Base-by-base conservation (phyloP, 257 asterid species). In the Nicotiana paniculata region DNA sequence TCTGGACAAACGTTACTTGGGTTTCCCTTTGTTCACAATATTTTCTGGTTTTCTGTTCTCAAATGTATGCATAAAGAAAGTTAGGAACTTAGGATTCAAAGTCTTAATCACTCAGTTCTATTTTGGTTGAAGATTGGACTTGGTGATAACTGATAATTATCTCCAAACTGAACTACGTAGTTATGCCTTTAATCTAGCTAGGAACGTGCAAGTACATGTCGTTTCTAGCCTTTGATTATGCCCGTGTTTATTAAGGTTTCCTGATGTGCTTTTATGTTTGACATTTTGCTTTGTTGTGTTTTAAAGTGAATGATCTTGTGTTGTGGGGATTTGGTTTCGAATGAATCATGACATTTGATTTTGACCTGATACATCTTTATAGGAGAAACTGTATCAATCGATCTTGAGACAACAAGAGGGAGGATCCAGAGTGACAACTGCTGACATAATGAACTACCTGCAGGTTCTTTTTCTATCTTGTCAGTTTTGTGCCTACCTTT, bases 341-440 rank as follows among this genome's bases (percentile, higher is more conserved):
- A 15, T 26, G 79, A 48, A 26, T 74, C 12, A 6, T 48, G 79
- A 74, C 24, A 74, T 74, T 24, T 72, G 51, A 7, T 48, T 48
- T 48, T 74, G 62, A 74, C 63, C 26, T 74, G 53, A 48, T 74
- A 6, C 39, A 26, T 74, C 62, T 74, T 74, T 74, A n/a, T 66
- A 89, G 90, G 91, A 89, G 78, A 89, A 89, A 82, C 88, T 89
- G 32, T 87, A 89, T 66, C 91, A 89, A 33, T 89, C 89, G 89
- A 83, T 89, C 58, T 79, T 82, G 86, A 85, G 89, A 80, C 91
- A 87, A 64, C 91, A 87, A 85, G 91, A 89, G 61, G 90, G 84
- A 35, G 91, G 90, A 51, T 81, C 90, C 28, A 87, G 90, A 84
- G 89, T 89, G 46, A 79, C 89, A 65, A 77, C 85, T 75, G 53